Evolutionary conservation across 2,329 filamentous ascomycete genomes (phyloP).

Genomic region (Pseudogymnoascus sp.): DNA sequence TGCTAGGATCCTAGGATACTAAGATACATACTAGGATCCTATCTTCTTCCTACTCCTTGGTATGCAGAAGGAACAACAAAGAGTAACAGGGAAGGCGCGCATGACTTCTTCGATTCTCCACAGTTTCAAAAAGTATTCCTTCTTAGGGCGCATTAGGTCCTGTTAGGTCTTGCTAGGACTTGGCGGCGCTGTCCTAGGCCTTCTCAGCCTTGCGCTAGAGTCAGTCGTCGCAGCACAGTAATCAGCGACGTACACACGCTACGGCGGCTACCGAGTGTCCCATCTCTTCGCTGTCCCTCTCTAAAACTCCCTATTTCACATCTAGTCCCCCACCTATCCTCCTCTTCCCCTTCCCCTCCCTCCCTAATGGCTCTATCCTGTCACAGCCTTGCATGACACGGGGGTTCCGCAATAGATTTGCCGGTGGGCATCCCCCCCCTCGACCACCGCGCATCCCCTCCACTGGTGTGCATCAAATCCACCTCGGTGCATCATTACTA

Average conservation of each 20-base stretch:
- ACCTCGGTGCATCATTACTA: neutral
- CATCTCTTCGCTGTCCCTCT: neutral
- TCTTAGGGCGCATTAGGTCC: neutral
- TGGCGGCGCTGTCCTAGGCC: neutral
- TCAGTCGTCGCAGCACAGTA: neutral
- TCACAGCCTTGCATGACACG: constrained; percentile 2
- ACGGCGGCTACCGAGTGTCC: neutral
- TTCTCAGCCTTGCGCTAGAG: neutral
- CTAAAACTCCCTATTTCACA: neutral
- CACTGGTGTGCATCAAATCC: neutral
- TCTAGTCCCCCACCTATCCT: neutral
- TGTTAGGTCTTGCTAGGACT: neutral
- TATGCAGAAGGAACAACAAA: constrained; percentile 3
- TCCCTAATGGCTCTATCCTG: neutral
- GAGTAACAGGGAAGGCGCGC: neutral
- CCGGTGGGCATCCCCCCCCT: neutral
- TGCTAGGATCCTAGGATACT: neutral
- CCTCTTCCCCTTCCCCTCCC: neutral
- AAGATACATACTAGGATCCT: no score
- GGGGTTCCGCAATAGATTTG: neutral
- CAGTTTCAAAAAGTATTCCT: neutral
- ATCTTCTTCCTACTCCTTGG: no score
- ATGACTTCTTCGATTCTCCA: constrained; percentile 4
- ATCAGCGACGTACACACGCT: neutral
- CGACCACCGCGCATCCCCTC: neutral